Evolutionary conservation across 768 basidiomycete genomes (phyloP).

Genomic region (Russula sp.): DNA sequence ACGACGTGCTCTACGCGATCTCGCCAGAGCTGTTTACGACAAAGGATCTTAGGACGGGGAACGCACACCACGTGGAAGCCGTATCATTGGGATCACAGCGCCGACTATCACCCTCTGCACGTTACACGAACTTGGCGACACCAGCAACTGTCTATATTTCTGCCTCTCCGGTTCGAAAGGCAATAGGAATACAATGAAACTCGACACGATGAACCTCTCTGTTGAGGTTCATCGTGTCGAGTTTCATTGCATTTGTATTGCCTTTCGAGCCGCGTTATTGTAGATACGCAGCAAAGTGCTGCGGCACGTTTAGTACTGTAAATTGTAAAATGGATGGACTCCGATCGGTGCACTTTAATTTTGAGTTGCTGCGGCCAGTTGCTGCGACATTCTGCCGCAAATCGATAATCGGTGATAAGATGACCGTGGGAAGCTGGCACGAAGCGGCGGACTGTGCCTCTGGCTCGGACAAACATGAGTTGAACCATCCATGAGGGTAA

Average conservation of each 20-base stretch:
- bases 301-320: background rate
- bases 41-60: constrained; percentile 53
- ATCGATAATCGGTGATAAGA: background rate
- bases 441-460: no score
- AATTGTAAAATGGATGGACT: background rate
- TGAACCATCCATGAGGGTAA: no score
- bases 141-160: constrained; percentile 54
- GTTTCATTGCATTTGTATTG: constrained; percentile 48
- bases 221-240: constrained; percentile 52
- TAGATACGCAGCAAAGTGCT: constrained; percentile 28
- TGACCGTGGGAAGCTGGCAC: background rate
- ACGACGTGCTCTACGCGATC: constrained; percentile 44
- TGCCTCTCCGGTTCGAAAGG: no score
- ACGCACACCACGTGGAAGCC: constrained; percentile 50
- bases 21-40: constrained; percentile 56
- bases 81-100: constrained; percentile 60
- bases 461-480: no score
- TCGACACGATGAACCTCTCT: no score
- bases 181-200: no score
- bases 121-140: constrained; percentile 48
- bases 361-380: background rate
- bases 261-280: constrained; percentile 54
- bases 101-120: constrained; percentile 51
- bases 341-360: no score
- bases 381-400: no score